Conservation (phyloP, 2,329 filamentous ascomycete genomes). For the Neofusicoccum parvum region DNA sequence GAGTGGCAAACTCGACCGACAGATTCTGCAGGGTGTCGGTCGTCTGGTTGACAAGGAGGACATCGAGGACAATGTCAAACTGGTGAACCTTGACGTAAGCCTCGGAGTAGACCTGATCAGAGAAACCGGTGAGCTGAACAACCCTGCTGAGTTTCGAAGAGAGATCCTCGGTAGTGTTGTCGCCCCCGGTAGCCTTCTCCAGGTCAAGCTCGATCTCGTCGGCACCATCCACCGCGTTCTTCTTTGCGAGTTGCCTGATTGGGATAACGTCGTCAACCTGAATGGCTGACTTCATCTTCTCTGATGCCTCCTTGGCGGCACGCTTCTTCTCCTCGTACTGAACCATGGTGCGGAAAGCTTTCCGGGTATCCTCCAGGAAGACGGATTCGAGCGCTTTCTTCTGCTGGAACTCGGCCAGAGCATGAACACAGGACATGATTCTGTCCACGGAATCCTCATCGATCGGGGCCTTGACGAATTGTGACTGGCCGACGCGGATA, state of each 20-base stretch:
- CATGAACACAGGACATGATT: conserved; percentile 96
- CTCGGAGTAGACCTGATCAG: conserved; percentile 97
- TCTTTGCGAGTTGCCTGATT: conserved; percentile 91
- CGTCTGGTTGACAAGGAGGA: conserved; percentile 95
- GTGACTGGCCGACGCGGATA: conserved; percentile 95
- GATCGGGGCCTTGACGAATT: conserved; percentile 95
- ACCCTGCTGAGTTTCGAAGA: conserved; percentile 94
- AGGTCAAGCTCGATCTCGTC: conserved; percentile 89
- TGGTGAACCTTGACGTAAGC: conserved; percentile 98
- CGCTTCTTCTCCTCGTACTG: conserved; percentile 97
- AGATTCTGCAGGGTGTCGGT: conserved; percentile 95
- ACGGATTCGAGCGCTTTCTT: conserved; percentile 90
- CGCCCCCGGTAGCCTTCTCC: conserved; percentile 91
- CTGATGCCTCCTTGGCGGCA: conserved; percentile 86
- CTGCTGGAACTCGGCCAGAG: conserved; percentile 83
- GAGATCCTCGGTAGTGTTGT: conserved; percentile 79
- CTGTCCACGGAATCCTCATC: conserved; percentile 98
- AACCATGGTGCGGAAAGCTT: conserved; percentile 96
- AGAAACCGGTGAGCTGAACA: conserved; percentile 97
- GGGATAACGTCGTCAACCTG: conserved; percentile 94
- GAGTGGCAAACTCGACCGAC: conserved; percentile 96
- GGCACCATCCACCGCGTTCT: conserved; percentile 76
- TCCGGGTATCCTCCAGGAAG: conserved; percentile 91
- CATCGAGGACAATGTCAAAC: conserved; percentile 96
- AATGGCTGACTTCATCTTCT: conserved; percentile 90